Evolutionary conservation across 176 grass and related monocot species (phyloP), one percentile per base, ranked within the genome.

Genomic region (Ensete glaucum): DNA sequence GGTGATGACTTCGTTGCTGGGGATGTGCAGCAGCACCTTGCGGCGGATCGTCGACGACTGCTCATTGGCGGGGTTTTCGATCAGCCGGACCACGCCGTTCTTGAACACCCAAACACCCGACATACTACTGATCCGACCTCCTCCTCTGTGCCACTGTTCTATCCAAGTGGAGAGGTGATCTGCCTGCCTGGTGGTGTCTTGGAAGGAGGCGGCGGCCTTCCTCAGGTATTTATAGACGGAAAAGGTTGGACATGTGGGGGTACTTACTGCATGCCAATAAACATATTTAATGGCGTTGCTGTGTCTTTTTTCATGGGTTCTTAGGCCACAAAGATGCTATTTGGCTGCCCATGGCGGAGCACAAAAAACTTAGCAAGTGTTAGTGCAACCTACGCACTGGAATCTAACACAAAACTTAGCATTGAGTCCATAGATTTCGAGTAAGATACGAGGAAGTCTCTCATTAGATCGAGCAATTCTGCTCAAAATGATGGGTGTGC

Each of bases 91-190:
- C 69, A 97, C 88, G 9, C 93, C 93, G 66, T 97, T 97, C 56
- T 85, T 85, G 90, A 97, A 97, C 77, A 97, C 90, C 93, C 93
- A 97, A 68, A 93, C 93, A 2, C 93, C 93, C 1, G 93, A 90
- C 87, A 97, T 96, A 23, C 22, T 1, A 8, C 72, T 51, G 2
- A 8, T 13, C 8, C 22, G 17, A 8, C 8, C 13, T 8, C 29
- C 10, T 34, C 11, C 10, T 34, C 11, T 2, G 12, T 14, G 11
- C 12, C 10, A 60, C 57, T 60, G 57, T 60, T 60, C 57, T 60
- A 60, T 60, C 26, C 25, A 50, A 29, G 50, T 43, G 34, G 34
- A 43, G 34, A 43, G 4, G 29, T 4, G 29, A 3, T 34, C 0
- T 34, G 29, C 3, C 29, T 34, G 29, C 29, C 29, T 23, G 24